A percentile compares a stretch with the other conserved stretches of the same genome.
These are phyloP conservation scores for Cladorrhinum sp. DNA, from an alignment of 2,329 filamentous ascomycete species.

Conservation along the genomic window DNA sequence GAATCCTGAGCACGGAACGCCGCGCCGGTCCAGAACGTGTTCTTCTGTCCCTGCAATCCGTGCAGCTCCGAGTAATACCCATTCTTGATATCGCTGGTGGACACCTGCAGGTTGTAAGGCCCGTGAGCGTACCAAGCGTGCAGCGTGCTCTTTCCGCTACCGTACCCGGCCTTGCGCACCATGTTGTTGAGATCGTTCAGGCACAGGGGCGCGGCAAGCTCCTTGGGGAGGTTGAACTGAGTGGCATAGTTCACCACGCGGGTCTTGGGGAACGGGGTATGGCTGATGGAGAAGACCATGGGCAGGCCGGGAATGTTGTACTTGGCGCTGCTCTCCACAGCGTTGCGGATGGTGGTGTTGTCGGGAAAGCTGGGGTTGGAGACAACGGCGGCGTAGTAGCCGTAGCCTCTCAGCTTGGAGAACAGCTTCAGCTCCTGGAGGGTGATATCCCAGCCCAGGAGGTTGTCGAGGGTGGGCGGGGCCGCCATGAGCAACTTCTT, in stretches of 20 bases:
- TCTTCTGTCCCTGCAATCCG: background rate
- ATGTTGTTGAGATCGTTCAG: background rate
- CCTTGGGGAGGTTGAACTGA: background rate
- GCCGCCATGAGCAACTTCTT: conserved; percentile 36
- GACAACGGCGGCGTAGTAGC: background rate
- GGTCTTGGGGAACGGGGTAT: background rate
- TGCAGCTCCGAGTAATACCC: background rate
- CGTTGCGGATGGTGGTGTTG: background rate
- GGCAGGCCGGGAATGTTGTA: background rate
- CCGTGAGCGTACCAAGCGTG: background rate
- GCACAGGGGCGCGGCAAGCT: background rate
- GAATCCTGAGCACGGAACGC: background rate
- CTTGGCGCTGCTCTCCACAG: background rate
- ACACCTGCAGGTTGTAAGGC: background rate
- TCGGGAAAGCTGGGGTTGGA: background rate
- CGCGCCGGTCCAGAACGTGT: background rate
- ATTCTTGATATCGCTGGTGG: background rate
- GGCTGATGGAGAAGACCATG: background rate
- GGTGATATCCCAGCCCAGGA: background rate
- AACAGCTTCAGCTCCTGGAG: background rate
- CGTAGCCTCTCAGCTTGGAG: background rate
- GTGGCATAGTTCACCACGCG: background rate
- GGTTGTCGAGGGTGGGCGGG: conserved; percentile 16
- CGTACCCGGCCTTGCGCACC: background rate
- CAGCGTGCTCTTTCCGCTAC: background rate